phyloP scores from a whole-genome alignment of 164 flowering plant species.

The Vitis rotundifolia region DNA sequence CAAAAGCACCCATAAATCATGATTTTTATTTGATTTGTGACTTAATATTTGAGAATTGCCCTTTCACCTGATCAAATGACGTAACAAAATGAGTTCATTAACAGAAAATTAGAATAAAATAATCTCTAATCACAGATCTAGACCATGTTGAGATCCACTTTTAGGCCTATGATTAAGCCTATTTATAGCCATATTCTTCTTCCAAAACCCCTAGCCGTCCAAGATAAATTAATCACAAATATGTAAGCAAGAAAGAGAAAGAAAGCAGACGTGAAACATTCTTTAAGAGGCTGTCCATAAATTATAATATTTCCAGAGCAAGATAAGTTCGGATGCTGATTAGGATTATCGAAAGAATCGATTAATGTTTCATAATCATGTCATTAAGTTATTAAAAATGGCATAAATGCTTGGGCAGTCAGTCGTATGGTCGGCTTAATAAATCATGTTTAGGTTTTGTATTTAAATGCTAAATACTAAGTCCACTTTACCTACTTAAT shows the following conservation, averaged over 20 bases:
- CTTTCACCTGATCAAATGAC: too few relatives aligned
- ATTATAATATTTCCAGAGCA: conserved; percentile 15
- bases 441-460: too few relatives aligned
- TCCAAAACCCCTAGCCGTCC: conserved; percentile 4
- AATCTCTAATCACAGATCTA: background rate
- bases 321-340: background rate
- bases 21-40: too few relatives aligned
- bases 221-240: background rate
- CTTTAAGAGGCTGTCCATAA: background rate
- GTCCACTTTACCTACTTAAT: conserved; percentile 26
- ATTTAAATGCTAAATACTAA: background rate
- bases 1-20: too few relatives aligned
- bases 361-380: background rate
- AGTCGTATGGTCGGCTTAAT: conserved; percentile 1
- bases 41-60: too few relatives aligned
- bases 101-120: too few relatives aligned
- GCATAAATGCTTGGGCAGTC: background rate
- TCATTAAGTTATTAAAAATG: background rate
- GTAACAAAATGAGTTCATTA: too few relatives aligned
- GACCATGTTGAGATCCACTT: background rate
- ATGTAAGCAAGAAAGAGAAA: background rate
- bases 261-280: background rate
- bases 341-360: background rate
- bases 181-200: background rate
- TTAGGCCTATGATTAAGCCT: background rate